These are phyloP conservation scores for Penicillium thymicola DNA, from an alignment of 2,329 filamentous ascomycete species.

Conservation along the genomic window DNA sequence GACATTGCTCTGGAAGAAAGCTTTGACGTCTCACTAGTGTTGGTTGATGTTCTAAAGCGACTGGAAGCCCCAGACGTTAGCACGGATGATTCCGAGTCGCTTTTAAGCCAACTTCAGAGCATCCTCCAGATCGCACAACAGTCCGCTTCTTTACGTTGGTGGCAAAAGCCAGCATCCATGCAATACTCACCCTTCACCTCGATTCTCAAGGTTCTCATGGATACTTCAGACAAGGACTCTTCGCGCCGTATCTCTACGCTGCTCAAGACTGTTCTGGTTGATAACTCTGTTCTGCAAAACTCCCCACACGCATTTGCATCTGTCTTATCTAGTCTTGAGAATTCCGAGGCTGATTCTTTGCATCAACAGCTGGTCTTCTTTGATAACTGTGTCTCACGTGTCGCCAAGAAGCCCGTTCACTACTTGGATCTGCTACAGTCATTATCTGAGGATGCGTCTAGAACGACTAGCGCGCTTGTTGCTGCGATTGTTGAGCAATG, in stretches of 20 bases:
- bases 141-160: conserved; percentile 87
- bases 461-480: conserved; percentile 60
- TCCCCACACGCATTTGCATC: conserved; percentile 35
- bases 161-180: conserved; percentile 59
- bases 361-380: conserved; percentile 64
- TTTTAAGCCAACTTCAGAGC: conserved; percentile 73
- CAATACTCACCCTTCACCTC: conserved; percentile 43
- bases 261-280: conserved; percentile 34
- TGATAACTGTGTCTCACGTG: conserved; percentile 77
- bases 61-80: conserved; percentile 50
- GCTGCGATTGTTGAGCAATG: conserved; percentile 75
- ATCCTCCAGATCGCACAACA: conserved; percentile 75
- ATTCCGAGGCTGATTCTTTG: conserved; percentile 31
- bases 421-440: conserved; percentile 59
- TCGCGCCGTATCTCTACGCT: conserved; percentile 34
- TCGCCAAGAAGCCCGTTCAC: conserved; percentile 74
- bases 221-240: conserved; percentile 30
- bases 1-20: conserved; percentile 76
- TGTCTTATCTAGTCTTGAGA: conserved; percentile 38
- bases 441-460: conserved; percentile 32
- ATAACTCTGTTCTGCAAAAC: conserved; percentile 38
- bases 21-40: conserved; percentile 78
- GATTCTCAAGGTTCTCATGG: conserved; percentile 39
- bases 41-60: conserved; percentile 65
- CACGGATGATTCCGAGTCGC: conserved; percentile 54